Base-by-base conservation (phyloP, 176 grass and related monocot genomes). In the Aegilops sharonensis region DNA sequence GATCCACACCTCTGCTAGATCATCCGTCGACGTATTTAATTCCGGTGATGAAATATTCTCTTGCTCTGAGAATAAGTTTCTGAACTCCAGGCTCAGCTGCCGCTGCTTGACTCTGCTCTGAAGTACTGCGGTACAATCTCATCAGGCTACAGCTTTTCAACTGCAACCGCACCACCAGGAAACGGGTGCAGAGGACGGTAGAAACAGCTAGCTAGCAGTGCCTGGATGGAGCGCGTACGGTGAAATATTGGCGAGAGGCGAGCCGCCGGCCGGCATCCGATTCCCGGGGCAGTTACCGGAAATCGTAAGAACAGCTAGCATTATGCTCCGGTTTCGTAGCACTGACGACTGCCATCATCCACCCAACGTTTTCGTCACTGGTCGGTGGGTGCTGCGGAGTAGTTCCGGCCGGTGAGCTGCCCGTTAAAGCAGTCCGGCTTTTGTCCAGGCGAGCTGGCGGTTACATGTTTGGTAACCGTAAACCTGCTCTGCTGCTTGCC, bases 401-500 rank as follows among this genome's bases (percentile, higher is more conserved):
- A 59, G 54, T 20, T 68, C 50, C 24, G 85, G 85, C 50, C 24
- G 85, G 85, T 80, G 56, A 39, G 37, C 70, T 80, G 50, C 39
- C 79, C 68, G 56, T 37, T 72, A 40, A 70, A 81, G 37, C 25
- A 25, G 70, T 17, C 54, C 30, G 39, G 47, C 21, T 69, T 81
- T 77, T 70, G 32, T 60, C 56, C 67, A 0, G 2, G 66, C 73
- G 43, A 79, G 68, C 84, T 91, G 80, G 75, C 34, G 35, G 64
- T 71, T 74, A 6, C 68, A 50, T 36, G 34, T 87, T 83, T 62
- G 81, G 81, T 91, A 84, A 68, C 75, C 34, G 81, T 87, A 80
- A 24, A 47, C 83, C 78, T 77, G 6, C 15, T 35, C 78, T 30
- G 62, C 62, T 12, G 17, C 31, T 42, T 32, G 45, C 47, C 15